These are phyloP conservation scores for Fragaria iinumae DNA, from an alignment of 306 rosid species.

Conservation along the genomic window DNA sequence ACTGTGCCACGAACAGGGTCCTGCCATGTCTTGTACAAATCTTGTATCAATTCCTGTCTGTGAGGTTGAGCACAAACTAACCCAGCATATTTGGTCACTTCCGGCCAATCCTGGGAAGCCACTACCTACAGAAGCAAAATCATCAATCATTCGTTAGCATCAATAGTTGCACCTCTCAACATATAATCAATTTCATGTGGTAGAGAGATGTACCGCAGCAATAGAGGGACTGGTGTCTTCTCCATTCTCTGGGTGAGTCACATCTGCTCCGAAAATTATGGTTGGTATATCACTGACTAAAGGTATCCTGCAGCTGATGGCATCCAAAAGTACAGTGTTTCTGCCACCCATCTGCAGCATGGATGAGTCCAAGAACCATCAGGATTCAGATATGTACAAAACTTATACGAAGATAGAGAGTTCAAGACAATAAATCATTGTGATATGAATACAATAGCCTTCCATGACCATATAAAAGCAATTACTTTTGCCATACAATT, in stretches of 20 bases:
- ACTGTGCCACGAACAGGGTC: conserved; percentile 88
- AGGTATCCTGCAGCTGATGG: conserved; percentile 92
- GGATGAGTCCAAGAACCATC: not conserved
- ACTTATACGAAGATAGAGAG: not conserved
- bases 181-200: not conserved
- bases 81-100: conserved; percentile 93
- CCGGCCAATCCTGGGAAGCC: conserved; percentile 98
- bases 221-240: conserved; percentile 93
- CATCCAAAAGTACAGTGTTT: conserved; percentile 92
- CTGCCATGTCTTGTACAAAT: conserved; percentile 88
- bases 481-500: not conserved
- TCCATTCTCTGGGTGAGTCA: conserved; percentile 94
- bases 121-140: conserved; percentile 61
- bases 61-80: conserved; percentile 93
- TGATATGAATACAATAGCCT: not conserved
- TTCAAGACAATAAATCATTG: not conserved
- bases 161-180: conserved; percentile 11
- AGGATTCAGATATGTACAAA: not conserved
- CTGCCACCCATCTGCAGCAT: conserved; percentile 90
- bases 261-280: conserved; percentile 92
- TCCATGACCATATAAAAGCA: not conserved
- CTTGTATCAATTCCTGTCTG: conserved; percentile 92
- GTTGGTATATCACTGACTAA: conserved; percentile 91
- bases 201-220: conserved; percentile 63
- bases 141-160: conserved; percentile 33